A percentile compares a stretch with the other conserved stretches of the same genome.
Evolutionary conservation across 306 rosid species (phyloP).

Genomic region (Betula pendula): DNA sequence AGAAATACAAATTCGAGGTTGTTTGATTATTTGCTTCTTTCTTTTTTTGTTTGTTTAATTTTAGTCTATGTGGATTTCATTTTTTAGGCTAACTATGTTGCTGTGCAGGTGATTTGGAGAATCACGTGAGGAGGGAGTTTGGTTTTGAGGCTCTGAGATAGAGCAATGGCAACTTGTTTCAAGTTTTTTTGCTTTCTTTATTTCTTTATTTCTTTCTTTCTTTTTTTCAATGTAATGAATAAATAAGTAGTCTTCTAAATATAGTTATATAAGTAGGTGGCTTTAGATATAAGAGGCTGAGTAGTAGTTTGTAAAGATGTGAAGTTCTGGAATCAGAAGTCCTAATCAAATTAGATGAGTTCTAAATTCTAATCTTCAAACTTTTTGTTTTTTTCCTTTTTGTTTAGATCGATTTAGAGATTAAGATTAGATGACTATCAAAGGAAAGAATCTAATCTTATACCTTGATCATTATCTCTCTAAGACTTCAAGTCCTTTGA

Average conservation of each 20-base stretch:
- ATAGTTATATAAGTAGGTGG: constrained; percentile 40
- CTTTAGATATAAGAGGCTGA: constrained; percentile 39
- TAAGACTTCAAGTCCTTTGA: neutral
- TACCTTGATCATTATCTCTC: neutral
- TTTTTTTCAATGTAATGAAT: constrained; percentile 36
- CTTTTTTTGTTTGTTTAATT: constrained; percentile 17
- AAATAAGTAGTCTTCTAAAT: constrained; percentile 36
- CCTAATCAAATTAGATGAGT: constrained; percentile 37
- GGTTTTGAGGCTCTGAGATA: constrained; percentile 59
- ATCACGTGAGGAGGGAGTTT: constrained; percentile 70
- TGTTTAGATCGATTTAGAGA: constrained; percentile 18
- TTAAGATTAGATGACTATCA: constrained; percentile 26
- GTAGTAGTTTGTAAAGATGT: constrained; percentile 45
- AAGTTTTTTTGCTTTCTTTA: constrained; percentile 45
- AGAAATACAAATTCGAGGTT: constrained; percentile 1
- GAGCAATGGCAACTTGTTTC: constrained; percentile 45
- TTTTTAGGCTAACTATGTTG: constrained; percentile 44
- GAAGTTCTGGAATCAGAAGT: constrained; percentile 37
- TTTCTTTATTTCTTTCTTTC: neutral
- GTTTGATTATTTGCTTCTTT: constrained; percentile 21
- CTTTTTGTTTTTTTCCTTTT: constrained; percentile 23
- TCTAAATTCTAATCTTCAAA: constrained; percentile 40
- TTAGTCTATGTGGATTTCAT: constrained; percentile 14
- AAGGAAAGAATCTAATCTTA: constrained; percentile 48
- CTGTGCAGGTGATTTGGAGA: constrained; percentile 68